Evolutionary conservation across 2,329 filamentous ascomycete species (phyloP), one percentile per base, ranked within the genome.

Genomic region (Aureobasidium sp.): DNA sequence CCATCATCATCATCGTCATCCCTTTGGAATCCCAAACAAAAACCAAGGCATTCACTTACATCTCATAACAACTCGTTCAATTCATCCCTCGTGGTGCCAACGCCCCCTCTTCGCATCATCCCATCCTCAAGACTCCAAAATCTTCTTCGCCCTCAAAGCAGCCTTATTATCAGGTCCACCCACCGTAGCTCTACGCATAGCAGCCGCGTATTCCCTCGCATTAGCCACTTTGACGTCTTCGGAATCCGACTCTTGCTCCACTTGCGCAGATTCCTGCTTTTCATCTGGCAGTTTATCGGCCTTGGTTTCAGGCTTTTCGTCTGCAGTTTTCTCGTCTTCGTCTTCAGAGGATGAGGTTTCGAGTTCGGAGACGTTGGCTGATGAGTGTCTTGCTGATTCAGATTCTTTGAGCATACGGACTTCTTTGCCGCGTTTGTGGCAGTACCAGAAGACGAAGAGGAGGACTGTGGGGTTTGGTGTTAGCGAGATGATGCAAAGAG

Each of bases 361-460:
- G 11, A 52, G 7, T 34, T 62, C 61, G n/a, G 49, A 55, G 9
- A 44, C 31, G 7, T 29, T 29, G n/a, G 59, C 59, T 0, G 59
- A 61, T 0, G 59, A 61, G 2, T 22, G 22, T 31, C 45, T 45
- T 11, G 48, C 39, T 1, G 47, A 41, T 56, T 63, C 66, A 11
- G 61, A 61, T 55, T 68, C 67, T 20, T 66, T 66, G 2, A 69
- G 87, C 14, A 97, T 83, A 56, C 94, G 84, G 7, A 86, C 87
- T 77, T 99, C 93, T 48, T 86, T 86, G 42, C 94, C 94, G 60
- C 94, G 89, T 79, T 97, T 97, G 76, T 97, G 88, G 77, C 92
- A 97, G 77, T 97, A 99, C 92, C 93, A 99, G 69, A 97, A 87
- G 48, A 96, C 90, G 72, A 96, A 94, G 62, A 99, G 83, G 17